These are phyloP conservation scores for Schizothecium vesticola DNA, from an alignment of 495 filamentous ascomycete genomes.

Conservation along the genomic window DNA sequence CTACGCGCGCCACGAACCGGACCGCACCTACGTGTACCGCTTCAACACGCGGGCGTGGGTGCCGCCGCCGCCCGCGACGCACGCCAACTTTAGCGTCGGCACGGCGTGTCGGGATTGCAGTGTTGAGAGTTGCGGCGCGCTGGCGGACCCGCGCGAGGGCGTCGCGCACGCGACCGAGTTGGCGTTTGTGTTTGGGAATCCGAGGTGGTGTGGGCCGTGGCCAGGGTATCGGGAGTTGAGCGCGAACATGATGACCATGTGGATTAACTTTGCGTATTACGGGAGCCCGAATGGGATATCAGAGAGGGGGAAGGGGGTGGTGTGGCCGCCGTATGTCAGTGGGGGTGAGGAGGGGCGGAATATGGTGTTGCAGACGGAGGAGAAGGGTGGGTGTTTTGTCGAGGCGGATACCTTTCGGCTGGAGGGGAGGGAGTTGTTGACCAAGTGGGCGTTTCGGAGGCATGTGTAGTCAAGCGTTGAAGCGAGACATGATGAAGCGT, in stretches of 20 bases:
- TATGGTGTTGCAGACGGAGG: conserved; percentile 32
- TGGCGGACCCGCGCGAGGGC: conserved; percentile 30
- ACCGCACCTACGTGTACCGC: conserved; percentile 27
- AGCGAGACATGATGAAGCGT: neutral
- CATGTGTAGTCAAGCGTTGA: conserved; percentile 19
- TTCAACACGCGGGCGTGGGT: conserved; percentile 32
- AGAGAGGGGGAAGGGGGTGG: conserved; percentile 10
- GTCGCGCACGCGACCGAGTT: conserved; percentile 34
- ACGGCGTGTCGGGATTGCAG: conserved; percentile 3
- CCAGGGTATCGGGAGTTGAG: conserved; percentile 23
- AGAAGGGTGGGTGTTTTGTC: conserved; percentile 27
- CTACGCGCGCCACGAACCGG: conserved; percentile 16
- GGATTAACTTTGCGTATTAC: conserved; percentile 31
- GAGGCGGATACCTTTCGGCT: conserved; percentile 31
- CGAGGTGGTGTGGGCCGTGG: conserved; percentile 28
- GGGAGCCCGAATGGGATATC: conserved; percentile 25
- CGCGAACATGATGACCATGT: conserved; percentile 24
- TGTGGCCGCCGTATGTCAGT: conserved; percentile 27
- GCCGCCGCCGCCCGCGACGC: neutral
- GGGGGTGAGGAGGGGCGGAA: conserved; percentile 23
- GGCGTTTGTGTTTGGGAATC: conserved; percentile 32
- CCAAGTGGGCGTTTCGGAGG: conserved; percentile 30
- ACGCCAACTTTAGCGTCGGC: conserved; percentile 11
- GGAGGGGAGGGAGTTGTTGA: conserved; percentile 32
- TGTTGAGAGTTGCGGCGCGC: conserved; percentile 1